Evolutionary conservation across 208 protist species (phyloP), one percentile per base, ranked within the genome.

Genomic region (Sergeia podlipaevii): DNA sequence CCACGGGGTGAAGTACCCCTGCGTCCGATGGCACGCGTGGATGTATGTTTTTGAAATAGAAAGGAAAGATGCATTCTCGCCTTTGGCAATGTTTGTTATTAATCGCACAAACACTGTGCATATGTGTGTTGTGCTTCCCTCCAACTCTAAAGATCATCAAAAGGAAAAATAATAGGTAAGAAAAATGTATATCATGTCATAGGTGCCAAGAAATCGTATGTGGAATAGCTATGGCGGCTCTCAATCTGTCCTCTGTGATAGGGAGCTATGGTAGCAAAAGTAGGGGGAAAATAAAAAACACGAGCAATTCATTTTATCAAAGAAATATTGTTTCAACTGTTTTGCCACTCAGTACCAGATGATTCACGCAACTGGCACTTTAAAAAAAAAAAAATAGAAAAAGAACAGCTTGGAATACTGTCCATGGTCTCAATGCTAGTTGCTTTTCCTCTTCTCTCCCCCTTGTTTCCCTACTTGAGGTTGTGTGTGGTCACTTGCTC

Each of bases 401-500:
- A n/a, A 11, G n/a, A 11, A 49, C 44, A 49, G 44, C 20, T 21
- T 7, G 5, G 5, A 4, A 49, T 10, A n/a, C 11, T 15, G 11
- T 10, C 33, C 33, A 38, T 38, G 33, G 10, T 38, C 33, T 38
- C 33, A n/a, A 15, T 38, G 33, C 33, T 38, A 15, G 10, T 15
- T n/a, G 11, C 33, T n/a, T n/a, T 38, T 38, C 33, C 33, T 38
- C 11, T 56, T 7, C 7, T 55, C 11, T 6, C 39, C 37, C 15
- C 28, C 33, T 39, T 5, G 2, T 39, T 54, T 3, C 33, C n/a
- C 62, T 73, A 85, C 4, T 43, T 21, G n/a, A 85, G 27, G 37
- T 91, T 91, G 5, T 53, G 45, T 13, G 67, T 64, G 4, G 79
- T 88, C n/a, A 77, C 54, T 39, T 71, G 67, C 26, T 78, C 64